A percentile compares a stretch with the other conserved stretches of the same genome.
Evolutionary conservation across 2,329 filamentous ascomycete species (phyloP).

Genomic region (Fonsecaea pedrosoi): DNA sequence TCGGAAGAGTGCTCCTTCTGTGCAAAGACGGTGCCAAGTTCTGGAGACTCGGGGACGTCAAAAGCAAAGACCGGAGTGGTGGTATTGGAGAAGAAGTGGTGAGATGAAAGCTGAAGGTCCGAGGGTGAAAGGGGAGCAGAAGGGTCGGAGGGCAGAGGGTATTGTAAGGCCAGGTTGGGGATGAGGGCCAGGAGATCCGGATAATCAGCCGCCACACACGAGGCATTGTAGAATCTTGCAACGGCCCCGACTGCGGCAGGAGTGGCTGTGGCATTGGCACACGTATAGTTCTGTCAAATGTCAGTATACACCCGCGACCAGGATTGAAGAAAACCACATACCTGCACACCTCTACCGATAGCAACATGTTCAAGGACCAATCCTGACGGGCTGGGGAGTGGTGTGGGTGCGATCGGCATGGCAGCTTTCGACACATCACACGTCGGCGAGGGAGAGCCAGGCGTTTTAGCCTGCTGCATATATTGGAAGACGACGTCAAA

Average conservation of each 20-base stretch:
- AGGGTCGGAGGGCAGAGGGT: conserved; percentile 58
- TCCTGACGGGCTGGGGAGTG: conserved; percentile 68
- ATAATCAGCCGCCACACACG: conserved; percentile 74
- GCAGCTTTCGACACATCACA: conserved; percentile 47
- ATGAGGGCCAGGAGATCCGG: conserved; percentile 71
- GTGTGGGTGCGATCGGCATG: conserved; percentile 56
- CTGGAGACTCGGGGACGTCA: conserved; percentile 50
- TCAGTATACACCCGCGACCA: background rate
- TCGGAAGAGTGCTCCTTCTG: conserved; percentile 66
- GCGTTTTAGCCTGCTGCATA: conserved; percentile 43
- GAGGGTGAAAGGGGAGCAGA: conserved; percentile 56
- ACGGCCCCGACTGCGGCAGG: conserved; percentile 75
- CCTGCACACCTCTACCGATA: conserved; percentile 78
- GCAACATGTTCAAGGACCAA: conserved; percentile 76
- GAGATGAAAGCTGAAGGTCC: conserved; percentile 70
- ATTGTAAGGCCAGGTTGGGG: conserved; percentile 71
- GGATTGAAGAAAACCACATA: conserved; percentile 31
- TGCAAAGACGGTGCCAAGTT: conserved; percentile 67
- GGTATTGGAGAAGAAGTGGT: conserved; percentile 78
- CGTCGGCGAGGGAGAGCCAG: conserved; percentile 34
- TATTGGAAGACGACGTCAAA: conserved; percentile 50
- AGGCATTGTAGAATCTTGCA: conserved; percentile 86
- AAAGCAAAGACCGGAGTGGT: conserved; percentile 83
- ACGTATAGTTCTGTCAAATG: conserved; percentile 82
- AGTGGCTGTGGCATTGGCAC: conserved; percentile 64